These are phyloP conservation scores for Phoenix dactylifera DNA, from an alignment of 176 grass and related monocot species.

Conservation along the genomic window DNA sequence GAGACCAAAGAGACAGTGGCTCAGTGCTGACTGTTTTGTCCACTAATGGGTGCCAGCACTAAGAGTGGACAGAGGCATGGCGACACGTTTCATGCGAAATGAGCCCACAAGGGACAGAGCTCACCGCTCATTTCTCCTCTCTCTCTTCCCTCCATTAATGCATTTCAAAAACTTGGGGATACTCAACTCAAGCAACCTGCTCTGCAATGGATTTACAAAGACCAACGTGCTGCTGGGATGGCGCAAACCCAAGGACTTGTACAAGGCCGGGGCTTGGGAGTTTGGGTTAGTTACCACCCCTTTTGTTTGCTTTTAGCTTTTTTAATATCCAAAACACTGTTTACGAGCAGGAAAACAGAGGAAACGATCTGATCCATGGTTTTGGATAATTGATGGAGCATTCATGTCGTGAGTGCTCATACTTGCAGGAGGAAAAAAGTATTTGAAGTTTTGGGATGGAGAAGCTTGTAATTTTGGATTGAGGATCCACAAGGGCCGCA, in stretches of 20 bases:
- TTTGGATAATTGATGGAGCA: no score
- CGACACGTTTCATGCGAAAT: neutral
- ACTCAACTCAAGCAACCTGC: no score
- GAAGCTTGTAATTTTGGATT: no score
- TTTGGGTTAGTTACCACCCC: slow-evolving; percentile 26
- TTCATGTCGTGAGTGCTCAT: no score
- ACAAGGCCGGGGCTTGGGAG: slow-evolving; percentile 3
- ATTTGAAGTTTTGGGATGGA: no score
- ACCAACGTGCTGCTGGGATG: neutral
- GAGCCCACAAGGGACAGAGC: neutral
- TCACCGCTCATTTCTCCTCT: neutral
- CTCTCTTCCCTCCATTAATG: neutral
- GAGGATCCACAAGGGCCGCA: no score
- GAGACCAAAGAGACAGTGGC: no score
- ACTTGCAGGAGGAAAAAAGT: no score
- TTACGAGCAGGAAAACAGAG: neutral
- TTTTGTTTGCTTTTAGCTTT: slow-evolving; percentile 19
- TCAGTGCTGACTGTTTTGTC: no score
- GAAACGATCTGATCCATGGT: no score
- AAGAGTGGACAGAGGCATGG: neutral
- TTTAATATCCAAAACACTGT: neutral
- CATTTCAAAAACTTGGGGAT: neutral
- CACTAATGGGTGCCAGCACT: no score
- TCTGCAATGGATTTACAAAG: no score
- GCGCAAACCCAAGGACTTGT: neutral